These are phyloP conservation scores for Malassezia psittaci DNA, from an alignment of 1,284 basidiomycete species.

Conservation along the genomic window DNA sequence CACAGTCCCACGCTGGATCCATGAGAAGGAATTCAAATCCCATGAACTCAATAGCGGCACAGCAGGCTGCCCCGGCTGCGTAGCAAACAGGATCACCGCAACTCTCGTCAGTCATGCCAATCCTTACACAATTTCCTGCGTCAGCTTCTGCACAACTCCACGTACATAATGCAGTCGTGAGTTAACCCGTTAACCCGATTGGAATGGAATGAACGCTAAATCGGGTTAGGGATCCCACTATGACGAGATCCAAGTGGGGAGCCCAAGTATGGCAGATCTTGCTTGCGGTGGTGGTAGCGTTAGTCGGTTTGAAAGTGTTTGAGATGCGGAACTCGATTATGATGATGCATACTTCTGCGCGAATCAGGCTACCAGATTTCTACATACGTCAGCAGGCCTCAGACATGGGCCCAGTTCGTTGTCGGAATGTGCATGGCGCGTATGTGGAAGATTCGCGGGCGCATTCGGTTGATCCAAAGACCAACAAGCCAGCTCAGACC, in stretches of 20 bases:
- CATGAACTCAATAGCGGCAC: constrained; percentile 61
- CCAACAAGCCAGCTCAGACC: background rate
- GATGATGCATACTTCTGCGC: background rate
- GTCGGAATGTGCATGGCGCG: background rate
- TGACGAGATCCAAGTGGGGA: background rate
- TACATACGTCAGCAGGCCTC: background rate
- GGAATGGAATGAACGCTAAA: background rate
- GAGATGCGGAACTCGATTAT: background rate
- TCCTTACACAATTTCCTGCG: constrained; percentile 19
- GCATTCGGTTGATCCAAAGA: background rate
- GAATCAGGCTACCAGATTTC: background rate
- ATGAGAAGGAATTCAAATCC: constrained; percentile 84
- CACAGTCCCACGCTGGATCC: constrained; percentile 65
- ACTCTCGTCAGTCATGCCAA: constrained; percentile 14
- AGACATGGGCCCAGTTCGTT: background rate
- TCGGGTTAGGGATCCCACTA: background rate
- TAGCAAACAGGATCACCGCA: constrained; percentile 38
- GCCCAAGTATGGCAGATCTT: background rate
- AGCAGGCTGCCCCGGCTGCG: constrained; percentile 49
- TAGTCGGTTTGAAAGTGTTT: background rate
- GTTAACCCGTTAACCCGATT: constrained; percentile 3
- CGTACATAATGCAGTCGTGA: background rate
- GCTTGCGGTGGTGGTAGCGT: background rate
- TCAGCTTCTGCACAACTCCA: background rate
- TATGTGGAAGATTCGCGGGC: constrained; percentile 3